These are phyloP conservation scores for Aspergillus olivimuriae DNA, from an alignment of 495 filamentous ascomycete species.

Conservation along the genomic window DNA sequence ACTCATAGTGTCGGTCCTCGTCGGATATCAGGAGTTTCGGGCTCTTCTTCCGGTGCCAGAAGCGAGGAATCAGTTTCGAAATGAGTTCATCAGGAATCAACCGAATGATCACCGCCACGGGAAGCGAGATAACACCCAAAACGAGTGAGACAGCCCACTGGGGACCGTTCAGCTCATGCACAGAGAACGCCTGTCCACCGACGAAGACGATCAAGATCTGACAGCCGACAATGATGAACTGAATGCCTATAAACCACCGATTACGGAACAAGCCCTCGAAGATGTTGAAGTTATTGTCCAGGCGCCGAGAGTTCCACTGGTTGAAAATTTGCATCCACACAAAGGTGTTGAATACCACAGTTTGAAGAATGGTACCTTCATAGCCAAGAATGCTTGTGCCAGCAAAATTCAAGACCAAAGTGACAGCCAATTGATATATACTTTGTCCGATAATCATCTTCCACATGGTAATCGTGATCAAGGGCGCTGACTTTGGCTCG, in stretches of 20 bases:
- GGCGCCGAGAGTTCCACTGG: conserved; percentile 72
- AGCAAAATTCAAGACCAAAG: conserved; percentile 69
- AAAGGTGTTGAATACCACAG: conserved; percentile 84
- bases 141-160: conserved; percentile 75
- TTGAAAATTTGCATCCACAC: conserved; percentile 98
- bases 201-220: conserved; percentile 75
- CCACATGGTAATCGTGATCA: conserved; percentile 82
- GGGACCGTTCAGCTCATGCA: conserved; percentile 50
- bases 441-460: conserved; percentile 90
- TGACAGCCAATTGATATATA: conserved; percentile 77
- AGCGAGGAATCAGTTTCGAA: conserved; percentile 46
- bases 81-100: conserved; percentile 66
- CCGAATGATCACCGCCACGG: conserved; percentile 65
- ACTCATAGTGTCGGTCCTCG: conserved; percentile 63
- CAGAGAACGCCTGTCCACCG: conserved; percentile 65
- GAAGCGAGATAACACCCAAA: conserved; percentile 63
- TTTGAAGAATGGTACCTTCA: conserved; percentile 40
- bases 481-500: conserved; percentile 65
- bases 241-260: conserved; percentile 77
- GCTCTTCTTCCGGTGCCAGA: conserved; percentile 41
- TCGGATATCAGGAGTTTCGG: conserved; percentile 60
- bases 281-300: conserved; percentile 88
- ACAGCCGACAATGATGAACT: conserved; percentile 74
- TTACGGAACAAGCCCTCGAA: conserved; percentile 78
- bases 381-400: conserved; percentile 60